These are phyloP conservation scores for Zizania palustris DNA, from an alignment of 202 grass and related monocot genomes.

Conservation along the genomic window DNA sequence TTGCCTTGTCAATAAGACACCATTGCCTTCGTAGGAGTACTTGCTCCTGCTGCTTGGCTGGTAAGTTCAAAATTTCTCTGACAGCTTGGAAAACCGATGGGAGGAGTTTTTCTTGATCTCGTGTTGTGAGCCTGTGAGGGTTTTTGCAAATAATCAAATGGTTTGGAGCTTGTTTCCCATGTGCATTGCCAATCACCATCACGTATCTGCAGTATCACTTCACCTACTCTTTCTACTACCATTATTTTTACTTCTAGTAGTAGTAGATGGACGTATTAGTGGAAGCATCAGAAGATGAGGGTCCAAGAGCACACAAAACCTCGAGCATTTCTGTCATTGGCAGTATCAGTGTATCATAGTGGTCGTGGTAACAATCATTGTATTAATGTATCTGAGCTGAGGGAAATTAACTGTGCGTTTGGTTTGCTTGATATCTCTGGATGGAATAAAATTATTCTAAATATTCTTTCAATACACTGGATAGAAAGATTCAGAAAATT, in stretches of 20 bases:
- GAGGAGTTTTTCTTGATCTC: constrained; percentile 65
- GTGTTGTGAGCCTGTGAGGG: constrained; percentile 11
- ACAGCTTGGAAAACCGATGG: constrained; percentile 51
- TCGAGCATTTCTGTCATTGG: constrained; percentile 79
- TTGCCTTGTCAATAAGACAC: constrained; percentile 60
- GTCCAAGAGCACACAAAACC: constrained; percentile 66
- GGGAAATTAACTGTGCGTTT: too few species aligned
- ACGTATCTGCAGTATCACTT: background rate
- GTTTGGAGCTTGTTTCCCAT: constrained; percentile 39
- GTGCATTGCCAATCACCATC: background rate
- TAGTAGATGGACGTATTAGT: constrained; percentile 23
- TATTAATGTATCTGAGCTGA: background rate
- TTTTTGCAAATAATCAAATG: constrained; percentile 45
- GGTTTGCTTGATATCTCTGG: too few species aligned
- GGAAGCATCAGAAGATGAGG: constrained; percentile 6
- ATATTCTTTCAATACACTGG: too few species aligned
- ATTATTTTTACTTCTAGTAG: constrained; percentile 40
- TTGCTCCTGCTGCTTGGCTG: background rate
- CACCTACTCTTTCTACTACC: constrained; percentile 34
- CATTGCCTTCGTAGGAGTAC: constrained; percentile 24
- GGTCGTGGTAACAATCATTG: constrained; percentile 32
- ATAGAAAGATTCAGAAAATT: too few species aligned
- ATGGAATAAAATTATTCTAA: too few species aligned
- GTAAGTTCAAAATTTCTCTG: constrained; percentile 30
- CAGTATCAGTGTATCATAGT: constrained; percentile 38